Evolutionary conservation across 2,329 filamentous ascomycete genomes (phyloP), one percentile per base, ranked within the genome.

Genomic region (Colletotrichum euphorbiae): DNA sequence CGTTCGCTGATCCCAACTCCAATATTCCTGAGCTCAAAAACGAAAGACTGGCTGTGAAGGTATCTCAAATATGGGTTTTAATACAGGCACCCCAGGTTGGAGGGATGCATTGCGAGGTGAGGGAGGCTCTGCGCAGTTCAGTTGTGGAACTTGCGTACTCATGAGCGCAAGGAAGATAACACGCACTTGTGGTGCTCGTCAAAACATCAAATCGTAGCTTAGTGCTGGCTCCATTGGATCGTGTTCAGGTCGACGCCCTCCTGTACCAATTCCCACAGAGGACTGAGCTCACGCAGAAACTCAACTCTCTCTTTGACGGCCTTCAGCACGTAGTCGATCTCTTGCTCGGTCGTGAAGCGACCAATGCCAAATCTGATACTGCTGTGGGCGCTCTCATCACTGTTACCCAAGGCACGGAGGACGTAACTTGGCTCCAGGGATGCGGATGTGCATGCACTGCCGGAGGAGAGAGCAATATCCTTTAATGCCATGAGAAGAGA

Each of bases 151-250:
- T 36, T 43, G 33, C 36, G 8, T 2, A 13, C 28, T 9, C 21
- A 36, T 24, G n/a, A 33, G 13, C 8, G 31, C 21, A n/a, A 19
- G 6, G 2, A 42, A 15, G 40, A 15, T 33, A 31, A 17, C 24
- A 28, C 50, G 36, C 11, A 38, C 48, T 33, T 17, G 33, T 28
- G 7, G n/a, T 50, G 17, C 11, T 59, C 31, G 15, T n/a, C 21
- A 21, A 45, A 36, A 33, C 28, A 21, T 40, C 12, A 9, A 24
- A 21, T 33, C 31, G 42, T 52, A 17, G 6, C 68, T 87, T 84
- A 98, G 80, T 99, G 96, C 83, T 98, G 94, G 78, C 92, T 97
- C 96, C 96, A 99, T 82, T 99, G 91, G 75, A 99, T 99, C 48
- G 93, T 97, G 81, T 97, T 93, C 73, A 99, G 83, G 77, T 97